phyloP scores from a whole-genome alignment of 176 grass and related monocot species.

The Avena sativa region DNA sequence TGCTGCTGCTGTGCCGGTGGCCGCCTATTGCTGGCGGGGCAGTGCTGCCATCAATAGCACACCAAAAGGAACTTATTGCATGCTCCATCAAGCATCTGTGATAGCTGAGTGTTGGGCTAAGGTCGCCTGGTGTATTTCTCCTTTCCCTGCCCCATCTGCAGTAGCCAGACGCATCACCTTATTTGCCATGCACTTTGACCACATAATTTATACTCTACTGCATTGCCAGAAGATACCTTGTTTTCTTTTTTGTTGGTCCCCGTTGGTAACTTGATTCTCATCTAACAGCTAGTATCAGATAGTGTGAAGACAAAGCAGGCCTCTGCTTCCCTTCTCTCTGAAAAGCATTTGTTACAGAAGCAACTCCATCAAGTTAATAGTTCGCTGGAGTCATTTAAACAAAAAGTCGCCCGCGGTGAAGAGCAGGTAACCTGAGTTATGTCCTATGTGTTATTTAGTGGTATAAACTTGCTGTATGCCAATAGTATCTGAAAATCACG shows the following conservation, averaged over 20 bases:
- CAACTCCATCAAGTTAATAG: conserved; percentile 81
- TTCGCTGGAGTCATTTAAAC: conserved; percentile 78
- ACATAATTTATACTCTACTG: conserved; percentile 1
- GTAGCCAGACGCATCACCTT: not conserved
- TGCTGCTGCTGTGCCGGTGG: not conserved
- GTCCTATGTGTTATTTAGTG: conserved; percentile 26
- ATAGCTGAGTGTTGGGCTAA: not conserved
- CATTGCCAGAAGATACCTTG: conserved; percentile 3
- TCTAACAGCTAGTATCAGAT: conserved; percentile 86
- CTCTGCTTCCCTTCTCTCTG: conserved; percentile 75
- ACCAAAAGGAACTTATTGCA: not conserved
- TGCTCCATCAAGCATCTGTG: not conserved
- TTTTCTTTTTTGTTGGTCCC: not conserved
- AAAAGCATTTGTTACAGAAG: conserved; percentile 85
- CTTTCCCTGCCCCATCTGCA: not conserved
- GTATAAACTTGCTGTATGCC: conserved; percentile 22
- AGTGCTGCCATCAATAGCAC: not conserved
- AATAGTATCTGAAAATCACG: not conserved
- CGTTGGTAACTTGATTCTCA: conserved; percentile 47
- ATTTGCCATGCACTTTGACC: not conserved
- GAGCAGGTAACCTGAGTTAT: conserved; percentile 68
- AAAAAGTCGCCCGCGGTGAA: conserved; percentile 73
- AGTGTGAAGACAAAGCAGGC: conserved; percentile 97
- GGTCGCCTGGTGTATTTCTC: conserved; percentile 8
- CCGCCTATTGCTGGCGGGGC: not conserved